A percentile compares a stretch with the other conserved stretches of the same genome.
phyloP scores from a whole-genome alignment of 345 rosid genomes.

The Sisymbrium irio region DNA sequence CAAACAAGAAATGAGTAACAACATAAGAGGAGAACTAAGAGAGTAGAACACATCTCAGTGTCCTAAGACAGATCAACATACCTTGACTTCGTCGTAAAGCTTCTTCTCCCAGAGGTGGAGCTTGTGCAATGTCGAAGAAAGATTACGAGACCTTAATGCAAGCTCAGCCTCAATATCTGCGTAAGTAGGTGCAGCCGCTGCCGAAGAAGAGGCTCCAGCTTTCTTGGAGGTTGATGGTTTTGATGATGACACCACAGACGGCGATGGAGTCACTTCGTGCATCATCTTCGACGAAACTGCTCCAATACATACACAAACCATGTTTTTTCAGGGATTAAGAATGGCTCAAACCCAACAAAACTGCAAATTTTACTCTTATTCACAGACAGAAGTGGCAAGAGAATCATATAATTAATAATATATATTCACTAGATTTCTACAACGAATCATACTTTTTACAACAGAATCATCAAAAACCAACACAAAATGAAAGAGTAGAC shows the following conservation, averaged over 20 bases:
- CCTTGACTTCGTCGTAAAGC: slow-evolving; percentile 86
- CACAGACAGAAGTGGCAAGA: neutral
- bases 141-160: slow-evolving; percentile 60
- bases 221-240: slow-evolving; percentile 58
- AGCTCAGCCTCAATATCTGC: slow-evolving; percentile 65
- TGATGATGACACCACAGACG: slow-evolving; percentile 44
- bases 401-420: neutral
- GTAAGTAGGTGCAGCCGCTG: slow-evolving; percentile 35
- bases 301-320: slow-evolving; percentile 23
- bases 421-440: neutral
- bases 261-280: slow-evolving; percentile 50
- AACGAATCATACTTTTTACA: neutral
- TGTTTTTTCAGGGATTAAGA: neutral
- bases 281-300: slow-evolving; percentile 56
- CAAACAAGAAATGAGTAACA: neutral
- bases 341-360: neutral
- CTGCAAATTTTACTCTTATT: neutral
- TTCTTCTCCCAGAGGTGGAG: slow-evolving; percentile 93
- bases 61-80: slow-evolving; percentile 22
- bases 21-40: neutral
- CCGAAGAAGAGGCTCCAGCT: slow-evolving; percentile 25
- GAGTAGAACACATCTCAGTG: neutral
- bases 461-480: neutral
- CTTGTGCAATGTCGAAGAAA: slow-evolving; percentile 85
- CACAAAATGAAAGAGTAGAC: neutral